Evolutionary conservation across 371 early-diverging fungal species (phyloP).

Genomic region (Basidiobolus heterosporus): DNA sequence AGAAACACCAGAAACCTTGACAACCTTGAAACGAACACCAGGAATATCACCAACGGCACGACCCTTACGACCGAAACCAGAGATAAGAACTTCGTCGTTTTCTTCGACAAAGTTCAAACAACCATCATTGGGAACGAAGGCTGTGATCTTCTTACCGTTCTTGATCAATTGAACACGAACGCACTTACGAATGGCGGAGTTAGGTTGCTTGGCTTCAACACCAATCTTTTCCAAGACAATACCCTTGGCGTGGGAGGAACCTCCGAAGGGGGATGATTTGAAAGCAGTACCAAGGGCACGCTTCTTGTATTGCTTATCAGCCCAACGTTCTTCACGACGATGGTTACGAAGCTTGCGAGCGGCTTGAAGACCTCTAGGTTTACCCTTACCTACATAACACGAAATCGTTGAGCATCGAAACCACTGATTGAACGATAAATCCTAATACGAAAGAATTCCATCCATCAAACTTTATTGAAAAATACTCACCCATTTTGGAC

Average conservation of each 20-base stretch:
- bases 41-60: conserved; percentile 98
- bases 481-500: no score
- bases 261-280: conserved; percentile 95
- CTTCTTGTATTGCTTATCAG: conserved; percentile 97
- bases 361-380: conserved; percentile 95
- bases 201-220: conserved; percentile 99
- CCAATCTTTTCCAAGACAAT: conserved; percentile 99
- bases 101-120: conserved; percentile 96
- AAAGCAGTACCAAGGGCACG: conserved; percentile 94
- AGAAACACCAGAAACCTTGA: conserved; percentile 99
- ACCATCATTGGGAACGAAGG: conserved; percentile 99
- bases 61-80: conserved; percentile 89
- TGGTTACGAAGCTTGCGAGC: conserved; percentile 95
- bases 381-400: conserved; percentile 52
- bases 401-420: neutral
- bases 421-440: no score
- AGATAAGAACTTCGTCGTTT: conserved; percentile 93
- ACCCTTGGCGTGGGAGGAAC: conserved; percentile 99
- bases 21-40: conserved; percentile 99
- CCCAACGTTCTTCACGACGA: conserved; percentile 97
- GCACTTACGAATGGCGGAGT: conserved; percentile 99
- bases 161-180: conserved; percentile 99
- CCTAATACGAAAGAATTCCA: no score
- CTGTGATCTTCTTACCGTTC: conserved; percentile 99
- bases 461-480: no score